Base-by-base conservation (phyloP, 1,284 basidiomycete species). In the Cryptococcus maquisensis region DNA sequence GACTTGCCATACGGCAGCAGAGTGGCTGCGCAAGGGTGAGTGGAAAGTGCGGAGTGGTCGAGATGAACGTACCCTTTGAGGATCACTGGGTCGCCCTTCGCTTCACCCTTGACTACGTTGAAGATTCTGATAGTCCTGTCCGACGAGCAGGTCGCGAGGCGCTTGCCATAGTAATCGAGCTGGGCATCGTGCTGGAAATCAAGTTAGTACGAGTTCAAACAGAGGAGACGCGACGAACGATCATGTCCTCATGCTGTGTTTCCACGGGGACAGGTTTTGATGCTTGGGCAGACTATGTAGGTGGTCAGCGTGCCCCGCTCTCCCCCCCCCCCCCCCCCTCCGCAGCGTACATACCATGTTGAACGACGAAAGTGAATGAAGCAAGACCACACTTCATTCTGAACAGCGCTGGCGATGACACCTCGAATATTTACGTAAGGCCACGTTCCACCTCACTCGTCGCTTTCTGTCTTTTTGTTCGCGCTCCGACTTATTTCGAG, bases 1-100 rank as follows among this genome's bases (percentile, higher is more conserved):
- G 47, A 98, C 86, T 74, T 96, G 93, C 94, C 95, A 98, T 37
- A 98, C 92, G 3, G 95, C 95, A 16, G 94, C 93, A 13, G 92
- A 91, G 77, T 98, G 96, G 49, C 92, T 79, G 52, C 6, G 21
- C 12, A 38, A 42, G 15, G 21, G 21, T 16, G 20, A 37, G 8
- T 15, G 24, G n/a, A 21, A 43, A 24, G 40, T 13, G 3, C 52
- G 53, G 46, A 4, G 42, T 20, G n/a, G 23, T 26, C 12, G 18
- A 38, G 12, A 20, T 16, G 21, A 13, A 76, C 84, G 60, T 62
- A 94, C 91, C 91, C 91, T 74, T 88, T 90, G 55, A 95, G 79
- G 3, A 87, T 86, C 52, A 93, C 74, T 7, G 87, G 57, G 82
- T 89, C 57, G 66, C 81, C 66, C 76, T 75, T 67, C 77, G 77